Percentiles rank a stretch among this genome's conserved stretches.
Evolutionary conservation across 2,329 filamentous ascomycete genomes (phyloP).

Genomic region (Mollisiaceae sp.): DNA sequence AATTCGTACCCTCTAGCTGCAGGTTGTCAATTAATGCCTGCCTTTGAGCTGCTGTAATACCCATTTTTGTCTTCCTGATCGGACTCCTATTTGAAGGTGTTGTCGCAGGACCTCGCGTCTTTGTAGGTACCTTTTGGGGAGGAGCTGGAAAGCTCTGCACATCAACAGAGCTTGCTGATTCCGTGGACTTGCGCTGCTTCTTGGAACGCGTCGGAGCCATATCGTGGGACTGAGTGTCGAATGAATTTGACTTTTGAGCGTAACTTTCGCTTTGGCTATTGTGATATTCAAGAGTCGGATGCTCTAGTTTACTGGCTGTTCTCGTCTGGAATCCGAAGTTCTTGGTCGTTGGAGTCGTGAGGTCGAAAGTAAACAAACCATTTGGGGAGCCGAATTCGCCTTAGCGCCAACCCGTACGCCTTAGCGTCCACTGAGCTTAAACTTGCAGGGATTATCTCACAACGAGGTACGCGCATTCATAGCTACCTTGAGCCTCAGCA

Average conservation of each 20-base stretch:
- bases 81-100: conserved; percentile 57
- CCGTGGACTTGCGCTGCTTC: conserved; percentile 54
- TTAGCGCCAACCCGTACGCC: neutral
- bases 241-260: conserved; percentile 26
- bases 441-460: conserved; percentile 32
- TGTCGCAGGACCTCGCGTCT: conserved; percentile 44
- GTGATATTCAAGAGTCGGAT: conserved; percentile 2
- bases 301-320: conserved; percentile 1
- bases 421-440: conserved; percentile 28
- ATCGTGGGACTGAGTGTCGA: conserved; percentile 28
- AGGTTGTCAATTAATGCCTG: conserved; percentile 88
- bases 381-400: conserved; percentile 31
- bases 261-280: neutral
- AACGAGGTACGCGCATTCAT: conserved; percentile 36
- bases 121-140: conserved; percentile 41
- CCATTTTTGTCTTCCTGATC: conserved; percentile 63
- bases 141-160: conserved; percentile 38
- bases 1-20: conserved; percentile 77
- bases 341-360: conserved; percentile 11
- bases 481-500: conserved; percentile 36
- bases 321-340: conserved; percentile 12
- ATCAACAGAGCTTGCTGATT: conserved; percentile 39
- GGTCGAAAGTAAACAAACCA: conserved; percentile 49
- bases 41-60: conserved; percentile 75
- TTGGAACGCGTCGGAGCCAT: conserved; percentile 55